Evolutionary conservation across 2,329 filamentous ascomycete genomes (phyloP), one percentile per base, ranked within the genome.

Genomic region (Ophiocordyceps camponoti-rufipedis): DNA sequence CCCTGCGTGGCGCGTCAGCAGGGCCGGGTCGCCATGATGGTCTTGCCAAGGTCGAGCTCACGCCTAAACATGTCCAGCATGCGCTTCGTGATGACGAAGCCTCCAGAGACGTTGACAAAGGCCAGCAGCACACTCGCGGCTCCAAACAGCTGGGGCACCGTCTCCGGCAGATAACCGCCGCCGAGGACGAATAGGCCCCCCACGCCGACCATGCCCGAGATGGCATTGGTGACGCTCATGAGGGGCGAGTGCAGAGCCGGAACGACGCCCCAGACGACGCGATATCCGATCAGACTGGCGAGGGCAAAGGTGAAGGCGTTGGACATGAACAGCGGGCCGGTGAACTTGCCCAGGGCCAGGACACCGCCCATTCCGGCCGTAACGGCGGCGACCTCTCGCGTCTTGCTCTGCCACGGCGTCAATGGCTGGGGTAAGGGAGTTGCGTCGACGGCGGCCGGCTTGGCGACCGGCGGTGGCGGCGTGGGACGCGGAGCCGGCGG

Each of bases 61-160:
- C 83, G 74, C 57, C 82, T 83, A 58, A 89, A 89, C 84, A 89
- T 89, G 59, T 94, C 86, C 41, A 94, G 69, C 87, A 94, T 94
- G 50, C 87, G 74, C 64, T 93, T 93, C 3, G 86, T 93, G 48
- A 94, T 85, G 41, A 93, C 82, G 49, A 94, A 94, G 0, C 87
- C 87, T 47, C 87, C 87, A 0, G 83, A 81, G 3, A 94, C 79
- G 52, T 94, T 94, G 50, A 93, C 83, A 57, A 91, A 94, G 0
- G 86, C 86, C 18, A 94, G 66, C 5, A 91, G 67, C 1, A 94
- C 87, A 1, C 85, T 93, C 1, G 78, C 62, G 2, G 86, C 83
- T 46, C 86, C 87, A 33, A 94, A 75, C 2, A 66, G 62, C 57
- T 94, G 85, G 0, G 86, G 86, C 6, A 93, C 69, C 0, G 85